These are phyloP conservation scores for Cyanidium caldarium DNA, from an alignment of 23 red algal species.

Conservation along the genomic window DNA sequence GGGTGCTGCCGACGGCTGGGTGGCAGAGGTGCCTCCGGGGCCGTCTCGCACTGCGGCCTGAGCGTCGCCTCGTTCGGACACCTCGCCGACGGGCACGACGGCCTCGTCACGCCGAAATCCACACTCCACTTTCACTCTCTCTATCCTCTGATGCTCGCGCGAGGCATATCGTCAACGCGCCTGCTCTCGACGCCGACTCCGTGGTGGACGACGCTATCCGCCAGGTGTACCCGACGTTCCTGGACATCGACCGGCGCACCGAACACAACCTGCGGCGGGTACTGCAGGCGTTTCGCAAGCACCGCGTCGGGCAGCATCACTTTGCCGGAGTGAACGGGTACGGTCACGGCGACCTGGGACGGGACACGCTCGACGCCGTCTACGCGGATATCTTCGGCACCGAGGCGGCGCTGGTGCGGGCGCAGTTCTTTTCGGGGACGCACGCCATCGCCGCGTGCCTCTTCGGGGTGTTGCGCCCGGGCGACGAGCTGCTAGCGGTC, in stretches of 20 bases:
- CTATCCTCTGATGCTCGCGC: too few relatives aligned
- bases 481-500: constrained; percentile 53
- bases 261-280: constrained; percentile 18
- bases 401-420: constrained; percentile 45
- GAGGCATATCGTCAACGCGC: too few relatives aligned
- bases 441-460: constrained; percentile 57
- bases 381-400: constrained; percentile 50
- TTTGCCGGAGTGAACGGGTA: constrained; percentile 58
- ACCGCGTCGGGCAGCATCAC: constrained; percentile 21
- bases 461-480: constrained; percentile 55
- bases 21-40: too few relatives aligned
- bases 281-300: constrained; percentile 17
- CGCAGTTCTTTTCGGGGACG: constrained; percentile 54
- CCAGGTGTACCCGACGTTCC: constrained; percentile 12
- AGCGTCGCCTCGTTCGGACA: too few relatives aligned
- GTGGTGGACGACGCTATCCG: too few relatives aligned
- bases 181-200: too few relatives aligned
- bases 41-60: too few relatives aligned
- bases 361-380: constrained; percentile 35
- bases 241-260: constrained; percentile 20
- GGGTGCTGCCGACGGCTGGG: too few relatives aligned
- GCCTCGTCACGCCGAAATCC: too few relatives aligned
- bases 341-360: constrained; percentile 52
- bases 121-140: too few relatives aligned
- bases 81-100: too few relatives aligned